These are phyloP conservation scores for Leccinum pellstonianum DNA, from an alignment of 768 basidiomycete species.

Conservation along the genomic window DNA sequence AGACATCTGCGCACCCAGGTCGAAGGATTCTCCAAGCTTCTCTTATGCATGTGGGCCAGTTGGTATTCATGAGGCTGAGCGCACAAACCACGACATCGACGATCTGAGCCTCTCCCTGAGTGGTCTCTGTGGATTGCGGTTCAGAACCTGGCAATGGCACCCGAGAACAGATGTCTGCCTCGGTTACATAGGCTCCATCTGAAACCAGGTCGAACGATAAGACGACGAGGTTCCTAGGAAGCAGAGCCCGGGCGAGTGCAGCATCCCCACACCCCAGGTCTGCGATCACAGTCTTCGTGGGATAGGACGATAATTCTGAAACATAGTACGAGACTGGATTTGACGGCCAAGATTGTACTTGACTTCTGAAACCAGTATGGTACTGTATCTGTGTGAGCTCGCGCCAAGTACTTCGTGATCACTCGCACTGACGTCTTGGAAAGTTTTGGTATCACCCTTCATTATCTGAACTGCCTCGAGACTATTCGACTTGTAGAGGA, in stretches of 20 bases:
- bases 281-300: conserved; percentile 70
- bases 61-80: conserved; percentile 93
- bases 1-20: conserved; percentile 55
- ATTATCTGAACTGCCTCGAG: conserved; percentile 75
- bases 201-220: conserved; percentile 82
- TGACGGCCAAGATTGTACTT: conserved; percentile 91
- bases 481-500: conserved; percentile 85
- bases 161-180: conserved; percentile 81
- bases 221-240: conserved; percentile 65
- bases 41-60: conserved; percentile 89
- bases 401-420: conserved; percentile 1
- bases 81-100: conserved; percentile 93
- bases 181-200: conserved; percentile 71
- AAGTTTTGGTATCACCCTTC: conserved; percentile 76
- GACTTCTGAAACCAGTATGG: conserved; percentile 86
- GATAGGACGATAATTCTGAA: conserved; percentile 58
- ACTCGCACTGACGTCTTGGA: conserved; percentile 64
- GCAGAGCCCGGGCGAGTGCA: conserved; percentile 71
- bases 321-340: conserved; percentile 90
- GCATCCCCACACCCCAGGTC: conserved; percentile 98
- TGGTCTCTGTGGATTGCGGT: conserved; percentile 36
- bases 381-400: conserved; percentile 56
- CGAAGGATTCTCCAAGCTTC: conserved; percentile 90
- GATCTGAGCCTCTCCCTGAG: conserved; percentile 63
- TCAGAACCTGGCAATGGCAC: conserved; percentile 87